These are phyloP conservation scores for Teunomyces tritomae DNA, from an alignment of 805 yeast species.

Conservation along the genomic window DNA sequence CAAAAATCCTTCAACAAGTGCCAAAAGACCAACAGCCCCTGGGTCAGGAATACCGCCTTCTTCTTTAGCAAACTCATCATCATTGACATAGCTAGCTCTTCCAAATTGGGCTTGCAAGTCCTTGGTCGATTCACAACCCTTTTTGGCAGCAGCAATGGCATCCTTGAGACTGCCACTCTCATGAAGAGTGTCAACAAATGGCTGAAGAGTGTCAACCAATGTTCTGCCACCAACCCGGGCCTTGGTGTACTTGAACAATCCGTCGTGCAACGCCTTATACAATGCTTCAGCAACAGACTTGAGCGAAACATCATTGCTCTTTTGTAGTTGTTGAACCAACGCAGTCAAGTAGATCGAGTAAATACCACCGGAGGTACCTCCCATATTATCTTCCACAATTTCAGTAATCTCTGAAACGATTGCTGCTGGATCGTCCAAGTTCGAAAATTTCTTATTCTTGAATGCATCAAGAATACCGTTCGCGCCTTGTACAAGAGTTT, in stretches of 20 bases:
- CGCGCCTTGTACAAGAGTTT: conserved; percentile 82
- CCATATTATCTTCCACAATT: conserved; percentile 87
- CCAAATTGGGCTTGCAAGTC: conserved; percentile 83
- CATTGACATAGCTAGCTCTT: conserved; percentile 84
- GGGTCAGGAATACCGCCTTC: conserved; percentile 89
- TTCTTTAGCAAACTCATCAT: conserved; percentile 51
- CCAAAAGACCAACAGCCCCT: conserved; percentile 87
- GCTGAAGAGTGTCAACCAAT: conserved; percentile 82
- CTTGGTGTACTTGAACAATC: conserved; percentile 79
- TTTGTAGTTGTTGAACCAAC: conserved; percentile 50
- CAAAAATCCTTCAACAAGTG: conserved; percentile 46
- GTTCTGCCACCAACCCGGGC: conserved; percentile 91
- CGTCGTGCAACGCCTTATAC: conserved; percentile 56
- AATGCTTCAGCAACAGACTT: conserved; percentile 48
- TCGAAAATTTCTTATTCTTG: conserved; percentile 17
- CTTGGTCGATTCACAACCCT: conserved; percentile 77
- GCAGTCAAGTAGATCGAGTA: conserved; percentile 85
- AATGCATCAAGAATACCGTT: conserved; percentile 62
- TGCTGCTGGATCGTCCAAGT: conserved; percentile 48
- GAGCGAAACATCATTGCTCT: conserved; percentile 30
- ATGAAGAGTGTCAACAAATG: conserved; percentile 68
- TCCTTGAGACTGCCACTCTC: conserved; percentile 48
- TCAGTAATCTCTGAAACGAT: conserved; percentile 75
- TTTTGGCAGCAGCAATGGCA: conserved; percentile 68
- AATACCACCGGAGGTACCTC: conserved; percentile 94